Percentiles rank a stretch among this genome's conserved stretches.
These are phyloP conservation scores for Fusarium euwallaceae DNA, from an alignment of 2,329 filamentous ascomycete genomes.

Conservation along the genomic window DNA sequence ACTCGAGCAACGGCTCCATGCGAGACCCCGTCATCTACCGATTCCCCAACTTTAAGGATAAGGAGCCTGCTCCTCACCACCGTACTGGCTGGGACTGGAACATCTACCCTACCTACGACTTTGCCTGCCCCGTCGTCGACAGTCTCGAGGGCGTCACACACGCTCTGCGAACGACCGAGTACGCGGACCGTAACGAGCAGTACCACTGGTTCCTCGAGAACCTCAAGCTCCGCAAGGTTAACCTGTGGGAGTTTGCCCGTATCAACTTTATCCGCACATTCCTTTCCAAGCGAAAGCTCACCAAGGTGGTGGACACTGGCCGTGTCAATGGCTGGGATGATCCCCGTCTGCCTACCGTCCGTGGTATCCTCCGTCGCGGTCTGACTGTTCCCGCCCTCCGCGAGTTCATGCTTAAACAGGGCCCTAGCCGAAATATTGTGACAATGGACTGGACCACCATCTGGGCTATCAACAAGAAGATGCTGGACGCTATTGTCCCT, in stretches of 20 bases:
- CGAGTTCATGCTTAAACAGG: slow-evolving; percentile 88
- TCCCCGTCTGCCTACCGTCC: slow-evolving; percentile 86
- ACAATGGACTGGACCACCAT: slow-evolving; percentile 85
- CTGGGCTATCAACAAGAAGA: slow-evolving; percentile 83
- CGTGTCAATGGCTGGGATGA: slow-evolving; percentile 89
- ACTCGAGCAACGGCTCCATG: slow-evolving; percentile 95
- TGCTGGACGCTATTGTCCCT: slow-evolving; percentile 82
- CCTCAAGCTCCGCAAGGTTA: slow-evolving; percentile 79
- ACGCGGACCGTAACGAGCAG: slow-evolving; percentile 87
- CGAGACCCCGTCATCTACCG: slow-evolving; percentile 98
- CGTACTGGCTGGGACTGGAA: slow-evolving; percentile 85
- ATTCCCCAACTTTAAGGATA: slow-evolving; percentile 75
- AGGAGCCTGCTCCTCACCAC: slow-evolving; percentile 69
- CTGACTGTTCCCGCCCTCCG: slow-evolving; percentile 84
- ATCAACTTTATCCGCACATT: slow-evolving; percentile 89
- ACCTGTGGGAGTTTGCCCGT: slow-evolving; percentile 88
- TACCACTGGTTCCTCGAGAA: slow-evolving; percentile 88
- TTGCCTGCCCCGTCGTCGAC: slow-evolving; percentile 86
- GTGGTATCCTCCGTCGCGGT: slow-evolving; percentile 82
- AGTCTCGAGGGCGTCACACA: slow-evolving; percentile 86
- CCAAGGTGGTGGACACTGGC: slow-evolving; percentile 82
- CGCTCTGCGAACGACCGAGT: slow-evolving; percentile 86
- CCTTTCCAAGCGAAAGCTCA: slow-evolving; percentile 87
- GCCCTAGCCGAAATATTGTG: slow-evolving; percentile 85
- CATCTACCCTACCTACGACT: slow-evolving; percentile 90